These are phyloP conservation scores for Fusarium sp. DNA, from an alignment of 2,329 filamentous ascomycete species.

Conservation along the genomic window DNA sequence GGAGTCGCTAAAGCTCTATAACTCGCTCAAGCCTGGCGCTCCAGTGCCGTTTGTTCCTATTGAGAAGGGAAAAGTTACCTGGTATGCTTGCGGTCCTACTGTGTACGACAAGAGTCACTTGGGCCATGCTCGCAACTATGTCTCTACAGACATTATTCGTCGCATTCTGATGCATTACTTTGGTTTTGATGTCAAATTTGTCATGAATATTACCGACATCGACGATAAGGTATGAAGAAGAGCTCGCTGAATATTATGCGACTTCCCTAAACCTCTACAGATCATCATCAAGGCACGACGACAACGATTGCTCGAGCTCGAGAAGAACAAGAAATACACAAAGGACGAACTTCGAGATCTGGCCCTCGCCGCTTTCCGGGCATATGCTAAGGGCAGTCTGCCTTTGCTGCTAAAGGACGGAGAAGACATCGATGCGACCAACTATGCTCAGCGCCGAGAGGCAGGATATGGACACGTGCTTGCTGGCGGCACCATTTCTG, in stretches of 20 bases:
- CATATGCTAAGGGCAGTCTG: slow-evolving; percentile 65
- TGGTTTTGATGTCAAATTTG: slow-evolving; percentile 82
- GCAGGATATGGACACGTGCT: slow-evolving; percentile 64
- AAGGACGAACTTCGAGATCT: slow-evolving; percentile 57
- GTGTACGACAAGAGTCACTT: slow-evolving; percentile 85
- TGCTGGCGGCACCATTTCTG: slow-evolving; percentile 63
- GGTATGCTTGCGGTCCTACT: slow-evolving; percentile 92
- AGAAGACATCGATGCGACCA: slow-evolving; percentile 56
- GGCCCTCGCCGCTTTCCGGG: slow-evolving; percentile 62
- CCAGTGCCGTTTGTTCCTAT: slow-evolving; percentile 80
- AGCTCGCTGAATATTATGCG: background rate
- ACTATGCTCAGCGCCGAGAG: slow-evolving; percentile 61
- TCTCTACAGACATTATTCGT: slow-evolving; percentile 87
- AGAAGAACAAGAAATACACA: slow-evolving; percentile 73
- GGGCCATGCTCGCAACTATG: slow-evolving; percentile 89
- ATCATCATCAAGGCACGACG: slow-evolving; percentile 74
- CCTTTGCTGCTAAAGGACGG: slow-evolving; percentile 59
- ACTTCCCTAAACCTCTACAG: slow-evolving; percentile 46
- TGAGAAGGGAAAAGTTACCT: slow-evolving; percentile 76
- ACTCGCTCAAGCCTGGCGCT: slow-evolving; percentile 76
- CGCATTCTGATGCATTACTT: slow-evolving; percentile 87
- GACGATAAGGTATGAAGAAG: slow-evolving; percentile 70
- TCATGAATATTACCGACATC: slow-evolving; percentile 93
- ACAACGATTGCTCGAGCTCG: slow-evolving; percentile 81
- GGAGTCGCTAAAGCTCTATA: slow-evolving; percentile 77